phyloP scores from a whole-genome alignment of 2,329 filamentous ascomycete species.

The Rhynchosporium secalis region DNA sequence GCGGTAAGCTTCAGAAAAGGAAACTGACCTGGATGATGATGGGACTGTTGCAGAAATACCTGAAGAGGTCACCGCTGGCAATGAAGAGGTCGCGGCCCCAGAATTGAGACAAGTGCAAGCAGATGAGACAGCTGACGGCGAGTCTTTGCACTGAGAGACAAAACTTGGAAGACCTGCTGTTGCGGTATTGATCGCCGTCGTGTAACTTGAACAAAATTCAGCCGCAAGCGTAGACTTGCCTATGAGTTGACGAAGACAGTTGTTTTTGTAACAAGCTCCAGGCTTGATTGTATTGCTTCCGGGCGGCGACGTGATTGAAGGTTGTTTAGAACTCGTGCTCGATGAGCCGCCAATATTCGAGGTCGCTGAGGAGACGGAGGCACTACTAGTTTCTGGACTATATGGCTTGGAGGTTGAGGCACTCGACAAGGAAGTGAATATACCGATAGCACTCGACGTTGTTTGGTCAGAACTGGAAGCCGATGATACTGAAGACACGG shows the following conservation, averaged over 20 bases:
- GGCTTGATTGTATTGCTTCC: conserved; percentile 15
- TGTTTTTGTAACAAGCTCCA: conserved; percentile 31
- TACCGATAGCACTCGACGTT: conserved; percentile 17
- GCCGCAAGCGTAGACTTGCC: conserved; percentile 23
- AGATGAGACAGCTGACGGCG: conserved; percentile 30
- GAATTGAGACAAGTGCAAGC: conserved; percentile 32
- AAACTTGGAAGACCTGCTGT: conserved; percentile 30
- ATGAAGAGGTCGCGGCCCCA: not conserved
- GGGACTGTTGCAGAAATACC: not conserved
- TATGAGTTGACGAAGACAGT: conserved; percentile 34
- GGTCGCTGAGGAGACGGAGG: conserved; percentile 4
- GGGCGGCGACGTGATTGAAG: conserved; percentile 14
- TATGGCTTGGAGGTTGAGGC: not conserved
- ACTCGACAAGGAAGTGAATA: conserved; percentile 14
- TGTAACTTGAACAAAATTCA: conserved; percentile 35
- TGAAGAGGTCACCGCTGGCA: conserved; percentile 1
- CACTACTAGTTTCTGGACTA: not conserved
- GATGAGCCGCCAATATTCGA: not conserved
- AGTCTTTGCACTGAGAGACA: conserved; percentile 30
- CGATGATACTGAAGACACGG: not conserved
- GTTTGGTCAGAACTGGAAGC: not conserved
- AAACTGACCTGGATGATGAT: not conserved
- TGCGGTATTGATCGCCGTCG: conserved; percentile 25
- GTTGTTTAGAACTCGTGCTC: conserved; percentile 2
- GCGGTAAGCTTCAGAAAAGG: not conserved